These are phyloP conservation scores for Colletotrichum tropicale DNA, from an alignment of 2,329 filamentous ascomycete species.

Conservation along the genomic window DNA sequence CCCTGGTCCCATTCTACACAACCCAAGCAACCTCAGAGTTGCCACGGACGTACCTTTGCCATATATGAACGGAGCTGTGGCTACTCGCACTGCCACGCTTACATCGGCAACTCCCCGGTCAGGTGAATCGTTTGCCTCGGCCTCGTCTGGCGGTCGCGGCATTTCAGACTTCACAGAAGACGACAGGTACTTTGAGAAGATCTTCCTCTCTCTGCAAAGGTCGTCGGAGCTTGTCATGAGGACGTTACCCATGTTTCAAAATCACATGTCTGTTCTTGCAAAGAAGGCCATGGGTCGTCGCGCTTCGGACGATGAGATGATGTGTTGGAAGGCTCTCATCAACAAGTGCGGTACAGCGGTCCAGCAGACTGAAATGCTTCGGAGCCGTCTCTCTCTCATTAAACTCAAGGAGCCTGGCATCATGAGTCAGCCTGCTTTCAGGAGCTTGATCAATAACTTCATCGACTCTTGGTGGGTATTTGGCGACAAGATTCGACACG, in stretches of 20 bases:
- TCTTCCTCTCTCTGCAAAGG: constrained; percentile 77
- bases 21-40: constrained; percentile 60
- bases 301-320: constrained; percentile 62
- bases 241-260: constrained; percentile 72
- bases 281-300: constrained; percentile 66
- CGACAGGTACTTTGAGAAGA: constrained; percentile 80
- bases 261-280: constrained; percentile 68
- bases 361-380: constrained; percentile 75
- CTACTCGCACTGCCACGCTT: constrained; percentile 54
- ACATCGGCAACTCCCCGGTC: constrained; percentile 77
- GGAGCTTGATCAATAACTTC: constrained; percentile 77
- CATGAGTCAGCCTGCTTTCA: constrained; percentile 66
- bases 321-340: constrained; percentile 74
- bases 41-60: constrained; percentile 58
- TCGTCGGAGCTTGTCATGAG: constrained; percentile 77
- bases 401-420: constrained; percentile 84
- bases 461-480: constrained; percentile 73
- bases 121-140: constrained; percentile 77
- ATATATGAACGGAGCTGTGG: constrained; percentile 44
- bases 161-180: constrained; percentile 73
- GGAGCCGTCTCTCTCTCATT: constrained; percentile 75
- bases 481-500: constrained; percentile 62
- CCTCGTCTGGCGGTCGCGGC: constrained; percentile 53
- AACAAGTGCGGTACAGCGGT: constrained; percentile 73
- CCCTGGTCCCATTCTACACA: constrained; percentile 45